Evolutionary conservation across 2,329 filamentous ascomycete genomes (phyloP).

Genomic region (Acrodontium crateriforme): DNA sequence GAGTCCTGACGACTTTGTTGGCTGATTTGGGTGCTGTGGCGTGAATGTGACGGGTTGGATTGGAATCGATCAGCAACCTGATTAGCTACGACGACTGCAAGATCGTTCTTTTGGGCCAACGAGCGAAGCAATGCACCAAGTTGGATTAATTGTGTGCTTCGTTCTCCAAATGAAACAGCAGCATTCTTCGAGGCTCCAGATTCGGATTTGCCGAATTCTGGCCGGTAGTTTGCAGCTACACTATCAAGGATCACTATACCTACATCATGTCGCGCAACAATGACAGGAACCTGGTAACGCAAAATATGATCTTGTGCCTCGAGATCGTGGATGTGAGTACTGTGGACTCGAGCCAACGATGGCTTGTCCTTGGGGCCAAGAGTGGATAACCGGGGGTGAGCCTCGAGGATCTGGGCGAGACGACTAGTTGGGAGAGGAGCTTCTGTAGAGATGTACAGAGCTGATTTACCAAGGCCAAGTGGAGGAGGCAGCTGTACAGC

Average conservation of each 20-base stretch:
- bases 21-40: too few relatives aligned
- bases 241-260: constrained; percentile 81
- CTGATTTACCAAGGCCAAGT: constrained; percentile 41
- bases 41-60: too few relatives aligned
- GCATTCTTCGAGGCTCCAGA: constrained; percentile 10
- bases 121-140: constrained; percentile 63
- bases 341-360: constrained; percentile 62
- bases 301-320: constrained; percentile 94
- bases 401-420: constrained; percentile 61
- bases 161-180: constrained; percentile 53
- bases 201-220: constrained; percentile 49
- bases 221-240: constrained; percentile 88
- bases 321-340: constrained; percentile 73
- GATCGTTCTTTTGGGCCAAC: constrained; percentile 57
- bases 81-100: constrained; percentile 86
- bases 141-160: constrained; percentile 62
- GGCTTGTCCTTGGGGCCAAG: constrained; percentile 35
- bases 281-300: constrained; percentile 79
- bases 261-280: constrained; percentile 59
- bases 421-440: constrained; percentile 69
- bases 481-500: constrained; percentile 69
- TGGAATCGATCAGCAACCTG: constrained; percentile 83
- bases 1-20: too few relatives aligned
- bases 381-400: constrained; percentile 46
- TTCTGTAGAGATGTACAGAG: constrained; percentile 91